Evolutionary conservation across 768 basidiomycete genomes (phyloP).

Genomic region (Hemileccinum impolitum): DNA sequence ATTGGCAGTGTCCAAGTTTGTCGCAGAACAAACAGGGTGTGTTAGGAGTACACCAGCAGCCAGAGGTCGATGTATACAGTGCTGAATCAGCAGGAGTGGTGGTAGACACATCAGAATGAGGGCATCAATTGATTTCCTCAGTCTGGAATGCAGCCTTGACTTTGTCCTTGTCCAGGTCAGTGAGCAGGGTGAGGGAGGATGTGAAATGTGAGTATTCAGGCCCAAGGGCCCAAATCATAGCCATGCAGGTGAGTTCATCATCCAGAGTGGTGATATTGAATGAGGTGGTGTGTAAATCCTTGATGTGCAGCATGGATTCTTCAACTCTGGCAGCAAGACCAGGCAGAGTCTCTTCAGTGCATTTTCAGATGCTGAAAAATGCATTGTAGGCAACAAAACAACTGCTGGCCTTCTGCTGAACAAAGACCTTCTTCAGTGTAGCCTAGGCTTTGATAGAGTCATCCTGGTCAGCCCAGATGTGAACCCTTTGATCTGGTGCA

Average conservation of each 20-base stretch:
- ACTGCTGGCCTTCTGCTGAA: conserved; percentile 5
- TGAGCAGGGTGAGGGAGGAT: too few relatives aligned
- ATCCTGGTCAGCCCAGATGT: neutral
- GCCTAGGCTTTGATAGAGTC: neutral
- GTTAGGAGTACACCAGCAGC: neutral
- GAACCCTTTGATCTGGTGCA: neutral
- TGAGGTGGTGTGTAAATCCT: neutral
- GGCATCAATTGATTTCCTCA: too few relatives aligned
- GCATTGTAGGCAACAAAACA: conserved; percentile 5
- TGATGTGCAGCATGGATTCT: neutral
- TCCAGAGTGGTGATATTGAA: too few relatives aligned
- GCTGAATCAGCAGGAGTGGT: neutral
- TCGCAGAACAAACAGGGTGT: neutral
- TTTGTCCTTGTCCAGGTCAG: too few relatives aligned
- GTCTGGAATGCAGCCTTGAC: too few relatives aligned
- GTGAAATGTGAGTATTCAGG: too few relatives aligned
- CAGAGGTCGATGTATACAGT: neutral
- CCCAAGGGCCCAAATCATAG: too few relatives aligned
- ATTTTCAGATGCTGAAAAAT: conserved; percentile 9
- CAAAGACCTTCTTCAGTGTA: neutral
- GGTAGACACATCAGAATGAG: neutral
- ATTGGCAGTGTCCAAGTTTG: neutral
- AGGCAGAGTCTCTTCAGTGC: neutral
- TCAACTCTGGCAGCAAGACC: conserved; percentile 5
- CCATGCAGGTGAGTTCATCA: too few relatives aligned